Percentiles rank a stretch among this genome's conserved stretches.
These are phyloP conservation scores for Rhizophagus clarus DNA, from an alignment of 192 early-diverging fungal genomes.

Conservation along the genomic window DNA sequence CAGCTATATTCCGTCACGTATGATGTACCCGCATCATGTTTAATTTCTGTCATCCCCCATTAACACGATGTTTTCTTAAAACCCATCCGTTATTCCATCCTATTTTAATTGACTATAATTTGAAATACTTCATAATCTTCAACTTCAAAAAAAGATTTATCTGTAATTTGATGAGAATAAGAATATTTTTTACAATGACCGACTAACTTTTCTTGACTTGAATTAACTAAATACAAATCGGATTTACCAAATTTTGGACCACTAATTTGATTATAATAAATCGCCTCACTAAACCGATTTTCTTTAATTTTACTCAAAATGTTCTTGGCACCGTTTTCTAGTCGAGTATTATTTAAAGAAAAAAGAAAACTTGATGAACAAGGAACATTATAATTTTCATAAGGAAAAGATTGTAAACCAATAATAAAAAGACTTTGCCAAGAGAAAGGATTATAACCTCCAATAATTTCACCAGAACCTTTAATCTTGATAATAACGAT, in stretches of 20 bases:
- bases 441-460: background rate
- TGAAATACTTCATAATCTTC: slow-evolving; percentile 25
- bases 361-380: background rate
- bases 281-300: too few species aligned
- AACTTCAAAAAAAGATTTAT: background rate
- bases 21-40: too few species aligned
- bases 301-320: too few species aligned
- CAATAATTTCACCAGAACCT: background rate
- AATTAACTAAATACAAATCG: too few species aligned
- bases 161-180: background rate
- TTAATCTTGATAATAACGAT: background rate
- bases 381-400: background rate
- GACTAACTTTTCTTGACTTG: background rate
- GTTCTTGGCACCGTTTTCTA: too few species aligned
- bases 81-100: too few species aligned
- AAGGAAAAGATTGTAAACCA: background rate
- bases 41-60: too few species aligned
- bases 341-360: too few species aligned
- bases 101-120: background rate
- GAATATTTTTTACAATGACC: background rate
- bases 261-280: too few species aligned
- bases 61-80: too few species aligned
- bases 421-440: background rate
- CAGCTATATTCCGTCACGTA: too few species aligned
- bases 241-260: too few species aligned